Evolutionary conservation across 768 basidiomycete species (phyloP).

Genomic region (Hemileccinum rubropunctum): DNA sequence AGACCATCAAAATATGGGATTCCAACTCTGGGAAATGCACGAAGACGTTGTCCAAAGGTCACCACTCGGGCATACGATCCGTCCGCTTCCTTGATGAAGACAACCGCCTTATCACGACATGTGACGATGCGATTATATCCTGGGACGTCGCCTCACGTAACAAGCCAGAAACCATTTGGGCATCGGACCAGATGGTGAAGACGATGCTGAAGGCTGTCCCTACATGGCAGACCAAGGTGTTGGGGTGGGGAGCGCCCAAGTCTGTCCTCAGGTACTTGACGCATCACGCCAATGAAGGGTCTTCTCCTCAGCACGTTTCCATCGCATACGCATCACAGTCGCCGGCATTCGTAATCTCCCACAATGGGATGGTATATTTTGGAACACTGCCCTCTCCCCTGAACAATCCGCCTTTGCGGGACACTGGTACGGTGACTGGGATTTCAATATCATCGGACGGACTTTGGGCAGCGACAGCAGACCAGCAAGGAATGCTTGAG

Average conservation of each 20-base stretch:
- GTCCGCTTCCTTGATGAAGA: conserved; percentile 14
- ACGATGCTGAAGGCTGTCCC: background rate
- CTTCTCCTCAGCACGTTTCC: background rate
- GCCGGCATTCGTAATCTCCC: conserved; percentile 5
- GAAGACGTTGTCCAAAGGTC: conserved; percentile 13
- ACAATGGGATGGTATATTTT: background rate
- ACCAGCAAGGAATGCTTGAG: conserved; percentile 1
- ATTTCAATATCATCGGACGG: conserved; percentile 24
- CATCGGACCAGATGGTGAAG: background rate
- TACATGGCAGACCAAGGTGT: conserved; percentile 1
- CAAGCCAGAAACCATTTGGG: conserved; percentile 4
- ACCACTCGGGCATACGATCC: conserved; percentile 10
- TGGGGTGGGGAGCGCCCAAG: background rate
- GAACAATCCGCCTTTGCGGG: background rate
- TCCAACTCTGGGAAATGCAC: conserved; percentile 13
- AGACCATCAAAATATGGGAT: conserved; percentile 25
- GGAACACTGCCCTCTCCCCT: background rate
- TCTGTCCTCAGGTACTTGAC: background rate
- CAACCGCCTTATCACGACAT: conserved; percentile 6
- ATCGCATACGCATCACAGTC: conserved; percentile 3
- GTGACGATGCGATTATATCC: conserved; percentile 4
- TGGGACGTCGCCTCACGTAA: conserved; percentile 9
- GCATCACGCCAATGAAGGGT: background rate
- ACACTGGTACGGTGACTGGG: background rate
- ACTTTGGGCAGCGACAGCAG: conserved; percentile 9